Percentiles rank a stretch among this genome's conserved stretches.
Conservation (phyloP, 345 rosid species). For the Camelina sativa region DNA sequence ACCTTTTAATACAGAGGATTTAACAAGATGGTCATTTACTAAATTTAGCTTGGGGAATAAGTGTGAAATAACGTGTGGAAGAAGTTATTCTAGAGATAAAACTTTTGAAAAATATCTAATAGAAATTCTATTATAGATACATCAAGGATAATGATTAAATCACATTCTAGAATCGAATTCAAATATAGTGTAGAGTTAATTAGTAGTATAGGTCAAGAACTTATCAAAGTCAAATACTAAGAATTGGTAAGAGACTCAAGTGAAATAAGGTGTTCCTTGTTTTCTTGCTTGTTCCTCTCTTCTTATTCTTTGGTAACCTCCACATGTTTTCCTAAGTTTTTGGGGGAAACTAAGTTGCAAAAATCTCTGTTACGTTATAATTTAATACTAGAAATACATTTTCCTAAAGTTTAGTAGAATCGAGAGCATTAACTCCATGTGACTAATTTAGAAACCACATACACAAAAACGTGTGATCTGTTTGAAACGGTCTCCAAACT, state of each 20-base stretch:
- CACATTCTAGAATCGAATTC: constrained; percentile 2
- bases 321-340: constrained; percentile 41
- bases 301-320: constrained; percentile 13
- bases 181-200: constrained; percentile 23
- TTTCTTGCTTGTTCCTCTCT: constrained; percentile 40
- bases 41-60: constrained; percentile 38
- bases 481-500: constrained; percentile 21
- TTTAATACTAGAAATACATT: background rate
- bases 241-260: constrained; percentile 39
- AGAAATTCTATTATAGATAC: constrained; percentile 5
- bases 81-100: constrained; percentile 35
- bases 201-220: constrained; percentile 34
- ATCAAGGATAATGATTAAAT: background rate
- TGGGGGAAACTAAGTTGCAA: constrained; percentile 25
- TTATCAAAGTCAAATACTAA: constrained; percentile 39
- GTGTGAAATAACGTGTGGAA: constrained; percentile 41
- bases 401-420: background rate
- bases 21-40: constrained; percentile 42
- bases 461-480: constrained; percentile 1
- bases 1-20: constrained; percentile 36
- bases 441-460: constrained; percentile 19
- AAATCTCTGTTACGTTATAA: constrained; percentile 17
- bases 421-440: constrained; percentile 16
- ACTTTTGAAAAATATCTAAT: background rate
- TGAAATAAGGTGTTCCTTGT: constrained; percentile 40